Percentiles rank a stretch among this genome's conserved stretches.
Evolutionary conservation across 2,329 filamentous ascomycete genomes (phyloP).

Genomic region (Colletotrichum costaricense): DNA sequence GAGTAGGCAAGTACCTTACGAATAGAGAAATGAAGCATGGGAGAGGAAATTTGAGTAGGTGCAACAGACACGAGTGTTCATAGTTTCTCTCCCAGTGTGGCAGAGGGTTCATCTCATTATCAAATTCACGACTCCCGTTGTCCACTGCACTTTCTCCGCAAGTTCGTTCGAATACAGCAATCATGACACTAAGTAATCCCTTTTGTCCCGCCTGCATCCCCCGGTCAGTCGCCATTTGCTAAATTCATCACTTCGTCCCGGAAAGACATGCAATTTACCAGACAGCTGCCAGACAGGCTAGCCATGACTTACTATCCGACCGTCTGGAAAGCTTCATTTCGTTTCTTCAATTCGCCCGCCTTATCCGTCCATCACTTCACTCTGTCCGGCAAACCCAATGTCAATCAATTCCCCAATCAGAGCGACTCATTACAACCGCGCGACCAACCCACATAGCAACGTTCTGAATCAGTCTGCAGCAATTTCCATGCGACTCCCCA

Average conservation of each 20-base stretch:
- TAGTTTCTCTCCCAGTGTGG: background rate
- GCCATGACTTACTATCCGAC: constrained; percentile 8
- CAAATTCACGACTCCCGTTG: background rate
- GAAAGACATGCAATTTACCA: background rate
- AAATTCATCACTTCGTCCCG: background rate
- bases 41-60: background rate
- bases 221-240: background rate
- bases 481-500: background rate
- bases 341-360: constrained; percentile 8
- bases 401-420: constrained; percentile 31
- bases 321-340: constrained; percentile 25
- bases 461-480: background rate
- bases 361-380: constrained; percentile 6
- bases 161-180: too few relatives aligned
- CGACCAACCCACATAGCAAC: constrained; percentile 4
- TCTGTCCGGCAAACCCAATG: constrained; percentile 20
- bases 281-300: constrained; percentile 7
- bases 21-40: background rate
- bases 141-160: too few relatives aligned
- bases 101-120: background rate
- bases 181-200: too few relatives aligned
- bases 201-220: background rate
- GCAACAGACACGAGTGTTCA: background rate
- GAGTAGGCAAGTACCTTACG: background rate
- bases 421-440: constrained; percentile 5